A percentile compares a stretch with the other conserved stretches of the same genome.
Evolutionary conservation across 2,329 filamentous ascomycete species (phyloP).

Genomic region (Calycina marina): DNA sequence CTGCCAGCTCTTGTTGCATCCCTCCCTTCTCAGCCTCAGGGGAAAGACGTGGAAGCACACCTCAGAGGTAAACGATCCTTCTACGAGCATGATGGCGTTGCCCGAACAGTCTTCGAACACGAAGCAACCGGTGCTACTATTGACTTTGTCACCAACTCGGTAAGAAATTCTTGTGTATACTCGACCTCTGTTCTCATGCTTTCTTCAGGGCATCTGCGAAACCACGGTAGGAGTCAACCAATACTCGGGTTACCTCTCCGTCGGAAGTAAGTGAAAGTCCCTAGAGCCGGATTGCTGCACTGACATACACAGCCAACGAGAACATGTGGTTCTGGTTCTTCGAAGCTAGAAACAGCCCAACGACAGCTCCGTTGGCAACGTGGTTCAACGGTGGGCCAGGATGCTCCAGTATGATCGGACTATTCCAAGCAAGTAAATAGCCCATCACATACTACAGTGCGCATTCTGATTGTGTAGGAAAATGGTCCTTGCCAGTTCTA

Average conservation of each 20-base stretch:
- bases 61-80: slow-evolving; percentile 21
- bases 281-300: not conserved
- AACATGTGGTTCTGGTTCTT: slow-evolving; percentile 27
- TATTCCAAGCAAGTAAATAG: no score
- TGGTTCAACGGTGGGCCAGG: slow-evolving; percentile 42
- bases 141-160: slow-evolving; percentile 34
- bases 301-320: not conserved
- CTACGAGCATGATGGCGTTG: slow-evolving; percentile 24
- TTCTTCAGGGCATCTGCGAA: slow-evolving; percentile 11
- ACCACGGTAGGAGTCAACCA: slow-evolving; percentile 10
- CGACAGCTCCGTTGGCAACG: slow-evolving; percentile 35
- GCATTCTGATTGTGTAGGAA: slow-evolving; percentile 23
- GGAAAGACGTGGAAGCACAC: slow-evolving; percentile 3
- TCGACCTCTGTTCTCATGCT: no score
- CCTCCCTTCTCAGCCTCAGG: slow-evolving; percentile 6
- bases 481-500: slow-evolving; percentile 30
- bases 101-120: slow-evolving; percentile 33
- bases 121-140: slow-evolving; percentile 29
- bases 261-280: slow-evolving; percentile 2
- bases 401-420: slow-evolving; percentile 29
- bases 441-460: not conserved
- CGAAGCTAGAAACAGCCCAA: slow-evolving; percentile 28
- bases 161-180: no score
- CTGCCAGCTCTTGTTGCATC: slow-evolving; percentile 7
- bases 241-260: slow-evolving; percentile 10